Evolutionary conservation across 345 rosid genomes (phyloP), one percentile per base, ranked within the genome.

Genomic region (Brassica incana): DNA sequence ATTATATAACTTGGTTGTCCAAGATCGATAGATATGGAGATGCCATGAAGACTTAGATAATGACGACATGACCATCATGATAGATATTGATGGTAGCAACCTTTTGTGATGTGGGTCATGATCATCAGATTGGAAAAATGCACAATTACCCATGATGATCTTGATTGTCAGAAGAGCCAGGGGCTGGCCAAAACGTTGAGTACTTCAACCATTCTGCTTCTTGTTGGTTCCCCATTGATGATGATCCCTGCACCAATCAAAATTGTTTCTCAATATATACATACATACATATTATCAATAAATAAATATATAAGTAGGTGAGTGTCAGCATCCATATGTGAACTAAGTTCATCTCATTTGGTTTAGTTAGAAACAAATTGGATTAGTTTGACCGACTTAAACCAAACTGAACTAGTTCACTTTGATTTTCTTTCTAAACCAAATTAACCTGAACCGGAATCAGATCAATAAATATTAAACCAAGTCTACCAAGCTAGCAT

Each of bases 171-270:
- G 82, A 79, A 73, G 82, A 74, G 92, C 90, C 94, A 81, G 99
- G 93, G 78, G 90, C 96, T 52, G 89, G 90, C 99, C 99, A 95
- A 92, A 91, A 95, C 52, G 97, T 75, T 32, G 98, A 90, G 83
- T 90, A 95, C 90, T 93, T 95, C 86, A 95, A 38, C 99, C 99
- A 95, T 65, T 95, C 99, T 72, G 98, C 83, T 85, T 93, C 99
- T 85, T 90, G 97, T 72, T 87, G 91, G 86, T 91, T 93, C 75
- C 91, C 80, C 69, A 91, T 83, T 48, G 97, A 90, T 81, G 94
- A 83, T 77, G 97, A 84, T 68, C 88, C 98, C 99, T 95, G 90
- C 88, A 83, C 78, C 29, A 78, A 67, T 76, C 48, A 77, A 18
- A 61, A 61, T 80, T 48, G 14, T 62, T 65, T 75, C 43, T 78